Evolutionary conservation across 208 protist genomes (phyloP).

Genomic region (Trypanosoma cruzi): DNA sequence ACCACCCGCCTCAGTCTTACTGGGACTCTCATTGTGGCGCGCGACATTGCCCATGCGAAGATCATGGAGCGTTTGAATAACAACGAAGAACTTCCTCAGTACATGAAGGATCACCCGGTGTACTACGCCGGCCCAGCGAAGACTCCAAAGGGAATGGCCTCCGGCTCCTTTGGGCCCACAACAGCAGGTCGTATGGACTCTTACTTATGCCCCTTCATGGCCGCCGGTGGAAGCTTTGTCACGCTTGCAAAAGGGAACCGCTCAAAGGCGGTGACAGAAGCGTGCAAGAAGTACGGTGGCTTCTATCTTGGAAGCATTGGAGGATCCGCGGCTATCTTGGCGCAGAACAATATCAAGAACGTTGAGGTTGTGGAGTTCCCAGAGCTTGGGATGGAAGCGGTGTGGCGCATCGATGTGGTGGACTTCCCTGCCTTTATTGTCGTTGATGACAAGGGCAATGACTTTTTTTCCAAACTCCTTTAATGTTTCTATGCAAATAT

Average conservation of each 20-base stretch:
- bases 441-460: slow-evolving; percentile 98
- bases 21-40: slow-evolving; percentile 96
- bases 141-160: slow-evolving; percentile 93
- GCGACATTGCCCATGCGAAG: slow-evolving; percentile 98
- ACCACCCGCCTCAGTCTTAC: slow-evolving; percentile 92
- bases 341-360: slow-evolving; percentile 93
- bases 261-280: slow-evolving; percentile 89
- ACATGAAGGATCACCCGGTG: slow-evolving; percentile 95
- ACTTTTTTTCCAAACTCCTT: slow-evolving; percentile 94
- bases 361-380: slow-evolving; percentile 92
- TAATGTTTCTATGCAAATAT: slow-evolving; percentile 12
- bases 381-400: slow-evolving; percentile 93
- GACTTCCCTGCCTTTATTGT: slow-evolving; percentile 98
- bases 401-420: slow-evolving; percentile 95
- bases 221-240: slow-evolving; percentile 90
- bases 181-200: slow-evolving; percentile 97
- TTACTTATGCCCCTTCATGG: slow-evolving; percentile 95
- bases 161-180: slow-evolving; percentile 98
- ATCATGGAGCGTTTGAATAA: slow-evolving; percentile 89
- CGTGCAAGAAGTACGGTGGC: slow-evolving; percentile 96
- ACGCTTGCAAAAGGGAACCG: slow-evolving; percentile 98
- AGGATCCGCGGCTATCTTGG: slow-evolving; percentile 95
- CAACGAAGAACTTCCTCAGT: slow-evolving; percentile 86
- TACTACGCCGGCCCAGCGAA: slow-evolving; percentile 98
- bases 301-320: slow-evolving; percentile 98